Conservation (phyloP, 805 yeast genomes). For the Pichia phayaonensis region DNA sequence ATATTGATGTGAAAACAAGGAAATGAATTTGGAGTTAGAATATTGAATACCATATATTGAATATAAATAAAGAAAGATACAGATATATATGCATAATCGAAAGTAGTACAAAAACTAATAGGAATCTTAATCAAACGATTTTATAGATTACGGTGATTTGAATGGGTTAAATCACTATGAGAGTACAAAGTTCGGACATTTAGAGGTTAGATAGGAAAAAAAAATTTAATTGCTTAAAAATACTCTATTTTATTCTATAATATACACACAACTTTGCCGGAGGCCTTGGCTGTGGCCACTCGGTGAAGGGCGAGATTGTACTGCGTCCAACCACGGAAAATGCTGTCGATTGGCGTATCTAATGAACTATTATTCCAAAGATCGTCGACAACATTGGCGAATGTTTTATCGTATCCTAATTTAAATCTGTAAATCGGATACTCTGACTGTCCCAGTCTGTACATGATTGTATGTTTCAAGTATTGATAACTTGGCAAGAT, state of each 20-base stretch:
- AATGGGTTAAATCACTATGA: too few relatives aligned
- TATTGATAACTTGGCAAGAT: constrained; percentile 1
- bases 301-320: constrained; percentile 43
- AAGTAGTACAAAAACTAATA: too few relatives aligned
- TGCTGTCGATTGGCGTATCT: constrained; percentile 46
- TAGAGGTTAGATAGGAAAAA: too few relatives aligned
- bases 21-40: too few relatives aligned
- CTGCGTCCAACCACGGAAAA: constrained; percentile 39
- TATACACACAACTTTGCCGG: constrained; percentile 54
- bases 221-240: too few relatives aligned
- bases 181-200: too few relatives aligned
- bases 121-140: too few relatives aligned
- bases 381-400: constrained; percentile 30
- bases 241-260: neutral
- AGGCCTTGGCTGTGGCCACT: constrained; percentile 40
- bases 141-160: too few relatives aligned
- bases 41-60: too few relatives aligned
- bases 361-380: constrained; percentile 39
- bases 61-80: too few relatives aligned
- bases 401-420: constrained; percentile 2
- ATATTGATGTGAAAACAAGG: too few relatives aligned
- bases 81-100: too few relatives aligned
- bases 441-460: neutral
- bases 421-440: neutral
- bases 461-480: neutral